Evolutionary conservation across 1,284 basidiomycete species (phyloP), one percentile per base, ranked within the genome.

Genomic region (Apiotrichum sp.): DNA sequence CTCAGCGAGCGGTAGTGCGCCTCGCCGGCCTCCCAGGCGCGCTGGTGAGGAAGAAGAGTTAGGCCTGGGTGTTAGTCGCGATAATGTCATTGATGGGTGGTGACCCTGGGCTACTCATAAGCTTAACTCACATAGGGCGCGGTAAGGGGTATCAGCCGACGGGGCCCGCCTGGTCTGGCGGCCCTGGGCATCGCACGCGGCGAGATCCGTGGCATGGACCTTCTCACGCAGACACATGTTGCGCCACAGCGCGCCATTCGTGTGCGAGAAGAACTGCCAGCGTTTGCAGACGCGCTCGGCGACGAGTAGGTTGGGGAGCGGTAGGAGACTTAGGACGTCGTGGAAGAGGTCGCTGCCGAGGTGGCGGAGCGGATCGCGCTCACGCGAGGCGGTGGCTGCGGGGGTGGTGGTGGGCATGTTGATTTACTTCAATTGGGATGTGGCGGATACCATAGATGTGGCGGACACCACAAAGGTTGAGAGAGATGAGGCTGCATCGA

Each of bases 321-420:
- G 65, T 22, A 70, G 62, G 31, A 62, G 40, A 0, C 56, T 54
- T 38, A 71, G 58, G 48, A 69, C 58, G n/a, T 62, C 47, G 32
- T 71, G 59, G 58, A 69, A 65, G 10, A 69, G 39, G 4, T 68
- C 67, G 3, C 61, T 53, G 1, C 68, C 67, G 22, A 74, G 66
- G 35, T 44, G 46, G 8, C 14, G 8, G 9, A 69, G 56, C 1
- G 71, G 70, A 55, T 73, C 70, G 42, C 36, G n/a, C n/a, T n/a
- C n/a, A n/a, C n/a, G n/a, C n/a, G n/a, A n/a, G n/a, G n/a, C n/a
- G n/a, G n/a, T n/a, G n/a, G n/a, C n/a, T n/a, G n/a, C n/a, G n/a
- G n/a, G n/a, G n/a, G n/a, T n/a, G n/a, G n/a, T n/a, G n/a, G n/a
- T n/a, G n/a, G n/a, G n/a, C n/a, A n/a, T n/a, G n/a, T n/a, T n/a